Percentiles rank a stretch among this genome's conserved stretches.
Conservation (phyloP, 805 yeast species). For the Myxozyma melibiosi region DNA sequence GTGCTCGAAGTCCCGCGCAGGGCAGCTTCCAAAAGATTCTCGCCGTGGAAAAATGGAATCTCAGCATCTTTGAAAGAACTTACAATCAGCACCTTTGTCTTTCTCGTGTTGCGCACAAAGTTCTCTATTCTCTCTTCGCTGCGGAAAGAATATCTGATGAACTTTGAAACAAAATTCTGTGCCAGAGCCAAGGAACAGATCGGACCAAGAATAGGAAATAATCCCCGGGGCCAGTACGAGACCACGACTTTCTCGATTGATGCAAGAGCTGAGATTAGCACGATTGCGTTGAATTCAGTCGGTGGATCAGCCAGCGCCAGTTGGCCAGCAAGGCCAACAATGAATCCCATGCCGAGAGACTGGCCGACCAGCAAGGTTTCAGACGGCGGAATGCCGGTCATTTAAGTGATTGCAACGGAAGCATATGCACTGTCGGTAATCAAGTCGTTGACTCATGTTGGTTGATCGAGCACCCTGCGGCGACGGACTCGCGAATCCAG, state of each 20-base stretch:
- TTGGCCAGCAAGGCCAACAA: slow-evolving; percentile 24
- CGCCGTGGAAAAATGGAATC: slow-evolving; percentile 27
- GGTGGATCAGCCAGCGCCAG: slow-evolving; percentile 6
- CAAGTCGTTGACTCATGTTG: too few relatives aligned
- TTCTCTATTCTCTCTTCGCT: slow-evolving; percentile 20
- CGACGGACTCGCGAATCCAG: slow-evolving; percentile 27
- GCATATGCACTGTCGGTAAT: slow-evolving; percentile 22
- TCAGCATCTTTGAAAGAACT: slow-evolving; percentile 20
- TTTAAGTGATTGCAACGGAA: slow-evolving; percentile 3
- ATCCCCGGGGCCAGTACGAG: slow-evolving; percentile 12
- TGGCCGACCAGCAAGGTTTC: slow-evolving; percentile 22
- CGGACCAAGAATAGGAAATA: slow-evolving; percentile 18
- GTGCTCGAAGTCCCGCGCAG: slow-evolving; percentile 15
- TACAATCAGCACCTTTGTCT: slow-evolving; percentile 13
- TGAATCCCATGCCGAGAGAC: slow-evolving; percentile 31
- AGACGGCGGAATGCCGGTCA: slow-evolving; percentile 13
- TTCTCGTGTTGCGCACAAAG: slow-evolving; percentile 16
- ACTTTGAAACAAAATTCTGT: neutral
- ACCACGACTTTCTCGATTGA: slow-evolving; percentile 23
- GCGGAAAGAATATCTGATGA: slow-evolving; percentile 13
- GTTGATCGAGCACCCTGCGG: too few relatives aligned
- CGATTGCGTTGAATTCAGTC: slow-evolving; percentile 15
- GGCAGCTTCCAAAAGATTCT: slow-evolving; percentile 21
- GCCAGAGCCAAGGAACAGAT: slow-evolving; percentile 6
- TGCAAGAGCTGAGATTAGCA: slow-evolving; percentile 28